A percentile compares a stretch with the other conserved stretches of the same genome.
Conservation (phyloP, 2,329 filamentous ascomycete genomes). For the Berkeleyomyces rouxiae region DNA sequence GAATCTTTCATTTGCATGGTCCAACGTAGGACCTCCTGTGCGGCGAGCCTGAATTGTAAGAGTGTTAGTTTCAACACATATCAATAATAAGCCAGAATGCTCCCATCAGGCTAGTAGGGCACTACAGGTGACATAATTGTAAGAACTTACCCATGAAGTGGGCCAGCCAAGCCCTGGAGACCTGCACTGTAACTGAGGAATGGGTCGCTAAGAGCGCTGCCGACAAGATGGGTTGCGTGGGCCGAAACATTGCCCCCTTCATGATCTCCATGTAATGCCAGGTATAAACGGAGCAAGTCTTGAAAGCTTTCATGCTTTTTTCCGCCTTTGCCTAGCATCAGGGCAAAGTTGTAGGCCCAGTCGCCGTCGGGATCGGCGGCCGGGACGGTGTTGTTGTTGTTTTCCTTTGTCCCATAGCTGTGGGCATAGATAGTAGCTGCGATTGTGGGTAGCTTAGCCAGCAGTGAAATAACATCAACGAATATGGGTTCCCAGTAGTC, state of each 20-base stretch:
- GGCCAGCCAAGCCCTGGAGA: constrained; percentile 56
- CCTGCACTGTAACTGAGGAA: constrained; percentile 94
- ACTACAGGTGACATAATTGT: neutral
- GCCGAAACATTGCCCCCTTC: constrained; percentile 97
- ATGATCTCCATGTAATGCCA: constrained; percentile 93
- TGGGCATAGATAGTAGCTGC: constrained; percentile 97
- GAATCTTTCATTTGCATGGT: constrained; percentile 87
- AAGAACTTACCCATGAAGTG: constrained; percentile 49
- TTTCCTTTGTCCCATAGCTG: constrained; percentile 41
- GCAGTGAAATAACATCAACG: constrained; percentile 81
- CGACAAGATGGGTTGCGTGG: constrained; percentile 86
- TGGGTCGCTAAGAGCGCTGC: constrained; percentile 82
- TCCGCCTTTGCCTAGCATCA: constrained; percentile 82
- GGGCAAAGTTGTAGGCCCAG: constrained; percentile 98
- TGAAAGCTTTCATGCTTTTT: constrained; percentile 87
- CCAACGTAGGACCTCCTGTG: constrained; percentile 94
- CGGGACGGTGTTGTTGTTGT: constrained; percentile 56
- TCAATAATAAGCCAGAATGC: too few species aligned
- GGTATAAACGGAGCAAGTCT: constrained; percentile 81
- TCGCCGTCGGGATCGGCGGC: constrained; percentile 72
- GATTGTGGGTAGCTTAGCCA: constrained; percentile 92
- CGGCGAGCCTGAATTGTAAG: constrained; percentile 47
- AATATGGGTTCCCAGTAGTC: constrained; percentile 99
- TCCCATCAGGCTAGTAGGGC: too few species aligned
- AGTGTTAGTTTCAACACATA: neutral